These are phyloP conservation scores for Chimonanthus salicifolius DNA, from an alignment of 164 flowering plant genomes.

Conservation along the genomic window DNA sequence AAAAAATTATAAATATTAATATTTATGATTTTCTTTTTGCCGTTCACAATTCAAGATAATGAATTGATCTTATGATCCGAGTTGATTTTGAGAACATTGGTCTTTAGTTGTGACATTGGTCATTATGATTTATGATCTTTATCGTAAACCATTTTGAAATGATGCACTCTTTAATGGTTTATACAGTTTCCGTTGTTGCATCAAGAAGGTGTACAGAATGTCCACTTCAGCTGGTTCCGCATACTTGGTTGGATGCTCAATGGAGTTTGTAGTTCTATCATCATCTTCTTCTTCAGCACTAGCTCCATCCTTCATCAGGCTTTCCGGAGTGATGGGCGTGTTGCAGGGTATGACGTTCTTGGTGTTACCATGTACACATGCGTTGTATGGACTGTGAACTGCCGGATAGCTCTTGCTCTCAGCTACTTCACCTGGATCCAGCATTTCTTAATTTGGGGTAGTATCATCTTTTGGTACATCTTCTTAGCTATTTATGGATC, in stretches of 20 bases:
- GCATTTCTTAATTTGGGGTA: conserved; percentile 86
- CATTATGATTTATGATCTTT: too few species aligned
- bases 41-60: too few species aligned
- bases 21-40: too few species aligned
- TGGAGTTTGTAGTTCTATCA: conserved; percentile 50
- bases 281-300: conserved; percentile 60
- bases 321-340: conserved; percentile 57
- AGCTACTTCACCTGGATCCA: conserved; percentile 93
- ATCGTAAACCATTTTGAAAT: not conserved
- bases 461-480: conserved; percentile 63
- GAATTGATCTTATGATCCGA: too few species aligned
- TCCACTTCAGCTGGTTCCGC: conserved; percentile 75
- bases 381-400: conserved; percentile 79
- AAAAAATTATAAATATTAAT: too few species aligned
- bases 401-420: conserved; percentile 70
- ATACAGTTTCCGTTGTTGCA: conserved; percentile 64
- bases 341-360: conserved; percentile 44
- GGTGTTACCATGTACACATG: conserved; percentile 68
- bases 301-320: conserved; percentile 38
- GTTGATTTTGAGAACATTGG: too few species aligned
- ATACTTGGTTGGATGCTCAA: conserved; percentile 85
- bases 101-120: too few species aligned
- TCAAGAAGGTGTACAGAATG: conserved; percentile 65
- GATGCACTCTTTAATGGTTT: not conserved
- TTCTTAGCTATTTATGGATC: conserved; percentile 58